Evolutionary conservation across 2,329 filamentous ascomycete species (phyloP).

Genomic region (Lachnellula hyalina): DNA sequence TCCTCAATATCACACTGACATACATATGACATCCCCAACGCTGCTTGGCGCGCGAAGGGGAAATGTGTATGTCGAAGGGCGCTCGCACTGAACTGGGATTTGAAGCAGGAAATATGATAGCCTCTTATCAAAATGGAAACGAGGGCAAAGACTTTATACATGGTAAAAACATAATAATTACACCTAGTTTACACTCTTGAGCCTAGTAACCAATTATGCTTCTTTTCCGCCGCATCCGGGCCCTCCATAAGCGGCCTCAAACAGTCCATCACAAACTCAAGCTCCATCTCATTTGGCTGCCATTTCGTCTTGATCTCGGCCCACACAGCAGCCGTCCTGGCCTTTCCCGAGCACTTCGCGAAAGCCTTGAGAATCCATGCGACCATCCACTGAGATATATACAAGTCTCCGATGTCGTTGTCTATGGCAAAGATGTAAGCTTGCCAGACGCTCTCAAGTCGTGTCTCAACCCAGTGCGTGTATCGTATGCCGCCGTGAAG

Average conservation of each 20-base stretch:
- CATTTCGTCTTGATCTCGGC: conserved; percentile 29
- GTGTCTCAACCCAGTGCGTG: conserved; percentile 65
- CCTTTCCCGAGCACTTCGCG: conserved; percentile 37
- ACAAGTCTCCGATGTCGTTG: conserved; percentile 38
- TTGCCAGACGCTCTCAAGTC: conserved; percentile 63
- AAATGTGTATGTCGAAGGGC: too few species aligned
- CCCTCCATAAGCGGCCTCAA: conserved; percentile 19
- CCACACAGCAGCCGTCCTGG: conserved; percentile 27
- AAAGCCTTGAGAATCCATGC: conserved; percentile 60
- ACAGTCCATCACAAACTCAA: conserved; percentile 25
- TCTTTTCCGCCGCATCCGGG: conserved; percentile 12
- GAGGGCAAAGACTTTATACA: not conserved
- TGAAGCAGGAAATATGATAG: too few species aligned
- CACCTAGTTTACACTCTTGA: conserved; percentile 6
- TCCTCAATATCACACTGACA: too few species aligned
- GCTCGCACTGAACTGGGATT: too few species aligned
- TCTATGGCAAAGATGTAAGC: conserved; percentile 56
- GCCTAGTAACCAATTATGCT: conserved; percentile 19
- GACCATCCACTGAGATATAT: conserved; percentile 56
- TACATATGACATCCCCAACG: too few species aligned
- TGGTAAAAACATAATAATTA: not conserved
- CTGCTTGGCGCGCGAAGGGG: too few species aligned
- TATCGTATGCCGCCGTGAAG: conserved; percentile 61
- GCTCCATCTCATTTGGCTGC: conserved; percentile 26
- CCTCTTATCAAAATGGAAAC: not conserved